Evolutionary conservation across 441 rosid genomes (phyloP).

Genomic region (Syzygium syzygioides): DNA sequence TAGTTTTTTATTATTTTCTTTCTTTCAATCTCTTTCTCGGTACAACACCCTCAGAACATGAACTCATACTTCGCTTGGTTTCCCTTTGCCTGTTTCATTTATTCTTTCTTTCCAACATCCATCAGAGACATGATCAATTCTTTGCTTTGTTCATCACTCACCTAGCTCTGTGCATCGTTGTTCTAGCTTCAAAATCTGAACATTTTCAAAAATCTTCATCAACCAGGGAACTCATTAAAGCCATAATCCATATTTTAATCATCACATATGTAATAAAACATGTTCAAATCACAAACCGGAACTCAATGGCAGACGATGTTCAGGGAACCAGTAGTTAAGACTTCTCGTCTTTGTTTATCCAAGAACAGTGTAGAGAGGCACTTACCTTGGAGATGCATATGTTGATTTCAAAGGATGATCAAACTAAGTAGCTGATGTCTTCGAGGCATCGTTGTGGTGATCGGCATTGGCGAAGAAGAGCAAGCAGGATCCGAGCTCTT

Average conservation of each 20-base stretch:
- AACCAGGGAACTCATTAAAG: neutral
- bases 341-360: neutral
- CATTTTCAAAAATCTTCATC: too few species aligned
- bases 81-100: too few species aligned
- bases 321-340: neutral
- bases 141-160: too few species aligned
- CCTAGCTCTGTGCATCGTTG: too few species aligned
- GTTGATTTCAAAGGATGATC: neutral
- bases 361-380: neutral
- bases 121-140: too few species aligned
- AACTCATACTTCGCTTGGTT: too few species aligned
- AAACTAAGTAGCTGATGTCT: neutral
- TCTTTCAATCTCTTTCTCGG: too few species aligned
- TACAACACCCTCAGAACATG: too few species aligned
- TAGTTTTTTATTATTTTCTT: too few species aligned
- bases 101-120: too few species aligned
- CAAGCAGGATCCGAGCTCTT: neutral
- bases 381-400: neutral
- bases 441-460: neutral
- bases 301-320: neutral
- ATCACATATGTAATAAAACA: neutral
- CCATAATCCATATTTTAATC: neutral
- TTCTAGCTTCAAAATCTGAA: too few species aligned
- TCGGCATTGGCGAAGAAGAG: accelerated
- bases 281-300: neutral